A percentile compares a stretch with the other conserved stretches of the same genome.
Conservation (phyloP, 2,329 filamentous ascomycete genomes). For the Myriangium duriaei region DNA sequence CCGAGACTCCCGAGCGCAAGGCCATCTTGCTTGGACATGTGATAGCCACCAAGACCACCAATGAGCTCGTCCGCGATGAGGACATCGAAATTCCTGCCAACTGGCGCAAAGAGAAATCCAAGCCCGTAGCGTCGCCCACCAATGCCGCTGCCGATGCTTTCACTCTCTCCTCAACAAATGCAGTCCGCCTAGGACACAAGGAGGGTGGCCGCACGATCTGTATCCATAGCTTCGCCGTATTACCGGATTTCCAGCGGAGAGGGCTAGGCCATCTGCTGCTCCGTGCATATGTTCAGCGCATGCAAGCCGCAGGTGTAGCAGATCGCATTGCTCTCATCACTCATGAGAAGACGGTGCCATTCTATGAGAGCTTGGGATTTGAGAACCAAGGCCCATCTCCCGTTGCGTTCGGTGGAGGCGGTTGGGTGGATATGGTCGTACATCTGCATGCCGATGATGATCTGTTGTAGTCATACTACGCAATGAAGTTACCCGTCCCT, state of each 20-base stretch:
- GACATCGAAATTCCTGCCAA: constrained; percentile 63
- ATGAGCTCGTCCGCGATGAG: constrained; percentile 53
- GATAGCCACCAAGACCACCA: constrained; percentile 58
- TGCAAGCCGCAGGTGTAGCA: constrained; percentile 56
- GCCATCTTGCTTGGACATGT: constrained; percentile 65
- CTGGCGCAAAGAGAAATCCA: constrained; percentile 39
- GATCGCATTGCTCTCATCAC: constrained; percentile 66
- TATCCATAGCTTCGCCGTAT: constrained; percentile 70
- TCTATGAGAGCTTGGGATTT: constrained; percentile 69
- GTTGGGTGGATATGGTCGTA: constrained; percentile 70
- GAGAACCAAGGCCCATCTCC: constrained; percentile 53
- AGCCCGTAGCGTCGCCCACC: constrained; percentile 23
- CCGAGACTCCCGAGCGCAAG: constrained; percentile 43
- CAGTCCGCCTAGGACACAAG: constrained; percentile 51
- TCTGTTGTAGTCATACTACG: no score
- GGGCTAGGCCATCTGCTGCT: constrained; percentile 64
- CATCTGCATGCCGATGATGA: constrained; percentile 2
- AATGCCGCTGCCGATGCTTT: not conserved
- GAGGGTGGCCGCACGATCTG: constrained; percentile 62
- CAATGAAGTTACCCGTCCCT: no score
- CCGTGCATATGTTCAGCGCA: constrained; percentile 64
- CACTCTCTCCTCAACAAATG: no score
- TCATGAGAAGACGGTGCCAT: constrained; percentile 58
- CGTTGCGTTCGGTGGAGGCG: constrained; percentile 62
- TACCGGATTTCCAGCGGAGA: constrained; percentile 60